Base-by-base conservation (phyloP, 2,329 filamentous ascomycete species). In the Beauveria australis region DNA sequence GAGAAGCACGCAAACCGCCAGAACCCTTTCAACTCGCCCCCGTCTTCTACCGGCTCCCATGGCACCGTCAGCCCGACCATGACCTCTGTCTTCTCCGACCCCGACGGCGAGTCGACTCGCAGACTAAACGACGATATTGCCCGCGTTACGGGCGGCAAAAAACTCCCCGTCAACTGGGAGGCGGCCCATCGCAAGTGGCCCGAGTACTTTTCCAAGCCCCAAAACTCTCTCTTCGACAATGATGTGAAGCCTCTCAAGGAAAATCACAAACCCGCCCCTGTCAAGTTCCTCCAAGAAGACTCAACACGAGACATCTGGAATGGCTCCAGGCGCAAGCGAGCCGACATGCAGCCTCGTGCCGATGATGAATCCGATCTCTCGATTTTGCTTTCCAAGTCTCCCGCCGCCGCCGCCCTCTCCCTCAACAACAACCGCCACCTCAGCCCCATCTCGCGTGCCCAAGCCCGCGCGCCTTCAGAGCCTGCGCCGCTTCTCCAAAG, bases 11-110 rank as follows among this genome's bases (percentile, higher is more conserved):
- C 77, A 64, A 77, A 79, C 71, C 75, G 77, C 69, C 75, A 81
- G 62, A 81, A 83, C 69, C 81, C 81, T 6, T 83, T 82, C 73
- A 81, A 81, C 71, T 83, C 81, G 22, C 81, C 81, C 5, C 81
- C 81, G 22, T 82, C 81, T 7, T 84, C 81, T 7, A 83, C 81
- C 33, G 81, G 81, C 60, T 81, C 79, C 57, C 81, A 83, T 71
- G 81, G 81, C 68, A 82, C 80, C 63, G 75, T 83, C 64, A 81
- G 79, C 67, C 77, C 79, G 59, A 83, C 80, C 51, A 68, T 78
- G 56, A 81, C 81, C 43, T 79, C 80, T 47, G 72, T 83, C 66
- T 80, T 81, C 63, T 78, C 79, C 60, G 77, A 78, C 61, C 79
- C 78, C 43, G 79, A 82, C 62, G 79, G 76, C 69, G 81, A 83